phyloP scores from a whole-genome alignment of 2,329 filamentous ascomycete species.

The Zymoseptoria crescenta region DNA sequence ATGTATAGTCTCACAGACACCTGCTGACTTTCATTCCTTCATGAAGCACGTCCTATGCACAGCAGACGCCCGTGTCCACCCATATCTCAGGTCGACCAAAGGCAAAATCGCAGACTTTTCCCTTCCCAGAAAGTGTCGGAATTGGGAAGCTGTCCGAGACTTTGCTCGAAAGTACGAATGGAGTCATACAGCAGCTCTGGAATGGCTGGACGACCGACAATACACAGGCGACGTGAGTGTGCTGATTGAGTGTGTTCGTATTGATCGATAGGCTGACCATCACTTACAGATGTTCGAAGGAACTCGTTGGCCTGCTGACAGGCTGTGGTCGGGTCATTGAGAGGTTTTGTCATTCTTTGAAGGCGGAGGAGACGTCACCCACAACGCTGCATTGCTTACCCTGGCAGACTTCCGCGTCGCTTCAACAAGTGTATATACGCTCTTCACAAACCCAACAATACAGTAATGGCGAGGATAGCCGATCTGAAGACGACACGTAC shows the following conservation, averaged over 20 bases:
- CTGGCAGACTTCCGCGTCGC: too few relatives aligned
- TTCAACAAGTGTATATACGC: too few relatives aligned
- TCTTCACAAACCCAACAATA: too few relatives aligned
- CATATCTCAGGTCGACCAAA: neutral
- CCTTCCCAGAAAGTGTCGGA: neutral
- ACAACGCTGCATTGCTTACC: too few relatives aligned
- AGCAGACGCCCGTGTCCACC: neutral
- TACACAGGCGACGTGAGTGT: neutral
- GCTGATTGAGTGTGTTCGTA: neutral
- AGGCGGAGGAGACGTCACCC: too few relatives aligned
- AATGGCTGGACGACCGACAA: neutral
- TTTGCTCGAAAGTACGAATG: neutral
- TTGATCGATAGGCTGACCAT: neutral
- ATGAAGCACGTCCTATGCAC: neutral
- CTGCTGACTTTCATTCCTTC: neutral
- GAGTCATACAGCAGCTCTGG: neutral
- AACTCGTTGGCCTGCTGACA: neutral
- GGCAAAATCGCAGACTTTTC: neutral
- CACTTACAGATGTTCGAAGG: neutral
- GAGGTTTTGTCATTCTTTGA: neutral
- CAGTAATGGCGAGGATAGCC: too few relatives aligned
- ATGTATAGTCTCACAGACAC: too few relatives aligned
- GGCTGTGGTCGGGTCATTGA: neutral
- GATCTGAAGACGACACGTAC: too few relatives aligned
- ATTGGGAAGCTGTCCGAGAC: neutral